Evolutionary conservation across 345 rosid species (phyloP), one percentile per base, ranked within the genome.

Genomic region (Populus nigra): DNA sequence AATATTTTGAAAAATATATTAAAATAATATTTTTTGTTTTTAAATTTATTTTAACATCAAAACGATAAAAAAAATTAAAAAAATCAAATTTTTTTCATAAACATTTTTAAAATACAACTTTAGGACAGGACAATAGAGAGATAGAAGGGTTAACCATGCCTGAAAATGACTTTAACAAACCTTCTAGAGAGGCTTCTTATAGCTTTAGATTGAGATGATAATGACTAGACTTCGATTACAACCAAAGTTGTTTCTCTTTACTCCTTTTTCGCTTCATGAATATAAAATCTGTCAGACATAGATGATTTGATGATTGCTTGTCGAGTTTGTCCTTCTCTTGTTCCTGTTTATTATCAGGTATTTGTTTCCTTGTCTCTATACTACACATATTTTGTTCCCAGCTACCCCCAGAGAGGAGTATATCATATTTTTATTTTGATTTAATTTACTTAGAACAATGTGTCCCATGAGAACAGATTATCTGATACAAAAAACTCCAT

Each of bases 141-240:
- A 53, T 15, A 49, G 33, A 49, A 38, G 47, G 33, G 41, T 73
- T 65, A 78, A 11, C 68, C 11, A 59, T 27, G 67, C 6, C 29
- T 65, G 81, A 73, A 5, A 55, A 41, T 36, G 73, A 78, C 77
- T 22, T 73, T 1, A 78, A 29, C 33, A 39, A 53, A 66, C 61
- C 68, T 55, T 68, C 49, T 67, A 38, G 57, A 67, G 35, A 59
- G 33, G 41, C 49, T 13, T 33, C 23, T n/a, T n/a, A 36, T n/a
- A 29, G 49, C 45, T 66, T 33, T 47, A 23, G 33, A 25, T 22
- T 69, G 68, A 17, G 27, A 50, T 72, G 81, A 78, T 27, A 73
- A 20, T 55, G 77, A 78, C 77, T 53, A 73, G 66, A 66, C 77
- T 73, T 78, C 73, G 39, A 0, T 9, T 41, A 25, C 57, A 72